These are phyloP conservation scores for Triticum turgidum DNA, from an alignment of 176 grass and related monocot species.

Conservation along the genomic window DNA sequence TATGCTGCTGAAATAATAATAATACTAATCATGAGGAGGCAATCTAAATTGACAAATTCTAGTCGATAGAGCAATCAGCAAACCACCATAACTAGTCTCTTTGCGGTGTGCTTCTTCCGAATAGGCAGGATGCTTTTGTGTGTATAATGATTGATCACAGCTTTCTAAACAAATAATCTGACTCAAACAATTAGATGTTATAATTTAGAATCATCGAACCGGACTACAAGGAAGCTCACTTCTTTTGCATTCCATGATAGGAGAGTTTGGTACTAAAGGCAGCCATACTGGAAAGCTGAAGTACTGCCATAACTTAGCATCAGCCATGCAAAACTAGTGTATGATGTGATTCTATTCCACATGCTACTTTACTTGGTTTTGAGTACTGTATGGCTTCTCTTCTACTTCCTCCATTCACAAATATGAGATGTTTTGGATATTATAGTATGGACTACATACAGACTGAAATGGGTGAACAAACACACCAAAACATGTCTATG, in stretches of 20 bases:
- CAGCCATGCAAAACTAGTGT: too few relatives aligned
- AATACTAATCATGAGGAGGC: background rate
- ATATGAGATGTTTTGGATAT: too few relatives aligned
- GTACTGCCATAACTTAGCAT: background rate
- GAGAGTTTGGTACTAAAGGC: background rate
- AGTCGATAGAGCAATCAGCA: background rate
- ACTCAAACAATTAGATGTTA: background rate
- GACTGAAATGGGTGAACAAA: too few relatives aligned
- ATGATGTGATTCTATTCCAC: too few relatives aligned
- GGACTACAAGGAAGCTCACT: background rate
- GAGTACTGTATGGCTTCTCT: background rate
- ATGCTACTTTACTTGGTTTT: background rate
- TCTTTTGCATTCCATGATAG: background rate
- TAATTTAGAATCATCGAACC: slow-evolving; percentile 16
- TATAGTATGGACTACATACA: too few relatives aligned
- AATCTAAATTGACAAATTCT: background rate
- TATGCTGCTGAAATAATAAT: background rate
- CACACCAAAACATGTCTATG: too few relatives aligned
- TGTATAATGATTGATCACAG: slow-evolving; percentile 35
- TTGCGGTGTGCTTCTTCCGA: background rate
- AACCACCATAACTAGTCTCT: background rate
- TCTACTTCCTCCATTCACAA: background rate
- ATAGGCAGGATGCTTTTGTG: slow-evolving; percentile 23
- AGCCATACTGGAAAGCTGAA: slow-evolving; percentile 12
- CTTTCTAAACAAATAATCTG: background rate